phyloP scores from a whole-genome alignment of 2,329 filamentous ascomycete species.

The Diaporthe batatas region DNA sequence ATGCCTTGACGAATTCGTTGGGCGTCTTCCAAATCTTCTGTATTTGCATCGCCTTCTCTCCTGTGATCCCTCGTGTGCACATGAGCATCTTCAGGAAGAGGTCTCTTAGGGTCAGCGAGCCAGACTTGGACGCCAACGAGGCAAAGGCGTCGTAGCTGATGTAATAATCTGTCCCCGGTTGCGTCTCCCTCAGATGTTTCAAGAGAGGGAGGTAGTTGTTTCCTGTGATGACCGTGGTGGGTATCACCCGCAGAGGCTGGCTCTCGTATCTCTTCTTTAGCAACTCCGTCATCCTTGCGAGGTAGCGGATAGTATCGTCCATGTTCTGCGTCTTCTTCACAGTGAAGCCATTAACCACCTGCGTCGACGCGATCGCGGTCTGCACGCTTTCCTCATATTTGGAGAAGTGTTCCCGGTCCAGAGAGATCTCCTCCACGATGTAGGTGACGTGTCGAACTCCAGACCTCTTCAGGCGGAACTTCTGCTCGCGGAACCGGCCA shows the following conservation, averaged over 20 bases:
- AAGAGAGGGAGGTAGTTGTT: constrained; percentile 76
- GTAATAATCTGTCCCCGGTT: constrained; percentile 66
- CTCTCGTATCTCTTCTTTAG: constrained; percentile 75
- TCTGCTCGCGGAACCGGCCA: constrained; percentile 86
- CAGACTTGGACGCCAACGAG: constrained; percentile 80
- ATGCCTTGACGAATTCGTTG: constrained; percentile 77
- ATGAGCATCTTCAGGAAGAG: constrained; percentile 88
- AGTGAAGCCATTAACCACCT: constrained; percentile 84
- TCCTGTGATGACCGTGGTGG: constrained; percentile 72
- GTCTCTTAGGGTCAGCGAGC: constrained; percentile 79
- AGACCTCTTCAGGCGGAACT: constrained; percentile 80
- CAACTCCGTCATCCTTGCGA: constrained; percentile 78
- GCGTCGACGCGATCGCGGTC: constrained; percentile 81
- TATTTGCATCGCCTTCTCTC: constrained; percentile 84
- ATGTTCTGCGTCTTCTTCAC: constrained; percentile 81
- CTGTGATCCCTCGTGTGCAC: constrained; percentile 81
- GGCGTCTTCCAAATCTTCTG: constrained; percentile 85
- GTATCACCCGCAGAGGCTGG: constrained; percentile 72
- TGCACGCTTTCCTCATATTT: constrained; percentile 76
- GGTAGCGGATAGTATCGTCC: constrained; percentile 83
- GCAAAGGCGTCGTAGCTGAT: constrained; percentile 80
- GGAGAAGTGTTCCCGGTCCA: constrained; percentile 66
- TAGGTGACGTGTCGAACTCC: constrained; percentile 84
- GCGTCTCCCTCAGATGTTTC: constrained; percentile 66
- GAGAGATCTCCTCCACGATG: constrained; percentile 79